phyloP scores from a whole-genome alignment of 768 basidiomycete genomes.

The Fomitopsis serialis region DNA sequence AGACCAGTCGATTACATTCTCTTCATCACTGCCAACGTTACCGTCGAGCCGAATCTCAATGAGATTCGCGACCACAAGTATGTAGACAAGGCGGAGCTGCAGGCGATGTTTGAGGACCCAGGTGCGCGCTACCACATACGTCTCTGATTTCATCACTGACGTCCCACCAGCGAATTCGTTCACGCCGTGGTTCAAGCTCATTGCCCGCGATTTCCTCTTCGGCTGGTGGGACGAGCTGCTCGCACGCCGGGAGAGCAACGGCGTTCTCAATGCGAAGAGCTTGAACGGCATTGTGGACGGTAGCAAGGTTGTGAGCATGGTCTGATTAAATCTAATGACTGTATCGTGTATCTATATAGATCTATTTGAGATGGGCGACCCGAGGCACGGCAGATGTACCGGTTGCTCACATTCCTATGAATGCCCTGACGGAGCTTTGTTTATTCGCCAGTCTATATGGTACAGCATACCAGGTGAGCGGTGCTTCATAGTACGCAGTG shows the following conservation, averaged over 20 bases:
- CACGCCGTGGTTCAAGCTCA: slow-evolving; percentile 99
- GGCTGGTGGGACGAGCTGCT: slow-evolving; percentile 97
- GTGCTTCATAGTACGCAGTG: too few species aligned
- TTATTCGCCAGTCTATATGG: too few species aligned
- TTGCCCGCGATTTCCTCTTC: slow-evolving; percentile 93
- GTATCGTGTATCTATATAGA: background rate
- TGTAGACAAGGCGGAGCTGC: slow-evolving; percentile 85
- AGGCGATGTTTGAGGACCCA: slow-evolving; percentile 82
- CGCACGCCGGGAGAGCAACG: slow-evolving; percentile 48
- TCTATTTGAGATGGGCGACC: background rate
- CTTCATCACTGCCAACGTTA: slow-evolving; percentile 87
- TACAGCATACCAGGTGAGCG: too few species aligned
- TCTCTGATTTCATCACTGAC: slow-evolving; percentile 2
- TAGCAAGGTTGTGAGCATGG: slow-evolving; percentile 68
- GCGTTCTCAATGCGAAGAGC: slow-evolving; percentile 57
- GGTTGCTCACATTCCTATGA: too few species aligned
- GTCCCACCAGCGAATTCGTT: slow-evolving; percentile 59
- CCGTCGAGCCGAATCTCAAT: slow-evolving; percentile 75
- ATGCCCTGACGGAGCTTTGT: too few species aligned
- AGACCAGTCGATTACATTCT: slow-evolving; percentile 92
- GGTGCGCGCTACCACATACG: slow-evolving; percentile 34
- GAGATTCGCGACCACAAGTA: slow-evolving; percentile 91
- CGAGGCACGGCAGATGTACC: background rate
- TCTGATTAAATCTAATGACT: slow-evolving; percentile 15
- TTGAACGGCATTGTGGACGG: slow-evolving; percentile 65